Percentiles rank a stretch among this genome's conserved stretches.
phyloP scores from a whole-genome alignment of 306 rosid genomes.

The Cicer pinnatifidum region DNA sequence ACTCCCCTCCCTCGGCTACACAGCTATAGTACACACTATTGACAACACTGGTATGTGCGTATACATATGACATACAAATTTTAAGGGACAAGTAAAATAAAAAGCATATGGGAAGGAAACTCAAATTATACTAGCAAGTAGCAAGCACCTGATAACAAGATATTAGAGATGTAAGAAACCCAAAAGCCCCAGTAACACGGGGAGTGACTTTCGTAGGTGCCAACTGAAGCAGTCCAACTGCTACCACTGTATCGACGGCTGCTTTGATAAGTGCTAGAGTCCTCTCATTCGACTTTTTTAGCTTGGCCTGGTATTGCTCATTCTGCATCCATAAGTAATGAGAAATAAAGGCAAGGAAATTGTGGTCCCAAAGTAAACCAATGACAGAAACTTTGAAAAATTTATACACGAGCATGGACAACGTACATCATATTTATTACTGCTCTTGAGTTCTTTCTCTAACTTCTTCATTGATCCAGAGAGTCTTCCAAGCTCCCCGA shows the following conservation, averaged over 20 bases:
- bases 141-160: constrained; percentile 90
- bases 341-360: background rate
- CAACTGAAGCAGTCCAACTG: constrained; percentile 89
- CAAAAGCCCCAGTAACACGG: constrained; percentile 90
- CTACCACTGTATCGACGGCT: constrained; percentile 79
- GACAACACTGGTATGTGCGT: background rate
- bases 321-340: constrained; percentile 57
- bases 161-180: constrained; percentile 82
- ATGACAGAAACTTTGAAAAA: constrained; percentile 16
- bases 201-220: constrained; percentile 87
- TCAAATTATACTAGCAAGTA: constrained; percentile 25
- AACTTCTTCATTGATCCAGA: constrained; percentile 82
- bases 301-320: constrained; percentile 75
- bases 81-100: constrained; percentile 38
- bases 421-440: constrained; percentile 73
- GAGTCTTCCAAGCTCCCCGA: constrained; percentile 95
- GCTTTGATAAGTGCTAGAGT: constrained; percentile 84
- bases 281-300: constrained; percentile 78
- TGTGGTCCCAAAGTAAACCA: background rate
- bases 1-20: background rate
- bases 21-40: background rate
- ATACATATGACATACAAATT: constrained; percentile 20
- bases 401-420: constrained; percentile 16
- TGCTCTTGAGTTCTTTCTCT: constrained; percentile 75
- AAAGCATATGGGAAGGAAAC: constrained; percentile 16